phyloP scores from a whole-genome alignment of 768 basidiomycete species.

The Mycena kentingensis region DNA sequence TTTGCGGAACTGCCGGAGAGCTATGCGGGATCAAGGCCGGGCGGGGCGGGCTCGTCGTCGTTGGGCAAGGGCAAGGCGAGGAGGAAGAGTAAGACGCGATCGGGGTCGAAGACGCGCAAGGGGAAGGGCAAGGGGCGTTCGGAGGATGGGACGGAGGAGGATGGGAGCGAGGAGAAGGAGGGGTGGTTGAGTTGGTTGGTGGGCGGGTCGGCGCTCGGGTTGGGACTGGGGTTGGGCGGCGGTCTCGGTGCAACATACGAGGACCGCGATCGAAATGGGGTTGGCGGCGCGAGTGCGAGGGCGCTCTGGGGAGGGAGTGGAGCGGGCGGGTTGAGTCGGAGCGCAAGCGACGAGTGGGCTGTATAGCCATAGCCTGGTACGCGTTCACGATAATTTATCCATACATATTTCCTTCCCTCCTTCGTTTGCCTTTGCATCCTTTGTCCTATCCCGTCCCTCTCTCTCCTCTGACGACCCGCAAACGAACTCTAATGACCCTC shows the following conservation, averaged over 20 bases:
- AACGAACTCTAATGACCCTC: too few species aligned
- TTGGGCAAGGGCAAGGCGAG: constrained; percentile 35
- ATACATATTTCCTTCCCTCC: not conserved
- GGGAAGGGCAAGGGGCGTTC: constrained; percentile 33
- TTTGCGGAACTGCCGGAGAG: constrained; percentile 77
- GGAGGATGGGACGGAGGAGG: constrained; percentile 13
- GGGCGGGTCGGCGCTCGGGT: constrained; percentile 31
- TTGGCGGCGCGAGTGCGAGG: constrained; percentile 21
- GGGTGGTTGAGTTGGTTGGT: constrained; percentile 21
- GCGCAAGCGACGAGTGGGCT: constrained; percentile 57
- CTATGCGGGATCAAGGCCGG: constrained; percentile 44
- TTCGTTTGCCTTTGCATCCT: not conserved
- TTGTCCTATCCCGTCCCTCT: too few species aligned
- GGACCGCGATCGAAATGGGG: constrained; percentile 2
- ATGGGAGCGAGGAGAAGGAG: constrained; percentile 4
- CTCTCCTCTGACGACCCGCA: too few species aligned
- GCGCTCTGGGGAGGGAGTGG: constrained; percentile 21
- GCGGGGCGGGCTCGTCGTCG: constrained; percentile 28
- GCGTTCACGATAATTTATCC: not conserved
- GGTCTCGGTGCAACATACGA: constrained; percentile 8
- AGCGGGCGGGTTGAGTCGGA: constrained; percentile 20
- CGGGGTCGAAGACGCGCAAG: not conserved
- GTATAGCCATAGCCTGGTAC: constrained; percentile 31
- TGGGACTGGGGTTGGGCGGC: constrained; percentile 24
- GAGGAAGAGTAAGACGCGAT: constrained; percentile 22